These are phyloP conservation scores for Phytophthora pisi DNA, from an alignment of 352 stramenopile genomes.

Conservation along the genomic window DNA sequence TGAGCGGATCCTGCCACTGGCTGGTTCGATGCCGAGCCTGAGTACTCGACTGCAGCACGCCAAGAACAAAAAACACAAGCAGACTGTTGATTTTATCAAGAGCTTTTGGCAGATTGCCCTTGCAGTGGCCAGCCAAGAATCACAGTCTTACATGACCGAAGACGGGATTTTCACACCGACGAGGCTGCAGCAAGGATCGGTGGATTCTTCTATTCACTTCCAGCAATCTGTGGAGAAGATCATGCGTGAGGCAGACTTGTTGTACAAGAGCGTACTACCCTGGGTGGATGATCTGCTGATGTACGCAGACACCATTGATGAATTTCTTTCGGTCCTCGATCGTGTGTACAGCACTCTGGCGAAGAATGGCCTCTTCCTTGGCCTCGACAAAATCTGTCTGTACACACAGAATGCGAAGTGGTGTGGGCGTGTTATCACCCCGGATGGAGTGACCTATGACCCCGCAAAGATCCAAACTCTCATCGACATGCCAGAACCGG, in stretches of 20 bases:
- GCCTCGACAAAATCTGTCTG: not conserved
- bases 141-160: conserved; percentile 6
- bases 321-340: not conserved
- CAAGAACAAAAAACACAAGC: conserved; percentile 5
- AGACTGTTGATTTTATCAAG: conserved; percentile 13
- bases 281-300: not conserved
- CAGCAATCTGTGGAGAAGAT: conserved; percentile 7
- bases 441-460: not conserved
- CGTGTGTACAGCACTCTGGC: not conserved
- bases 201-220: conserved; percentile 10
- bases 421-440: not conserved
- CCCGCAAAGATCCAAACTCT: not conserved
- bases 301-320: not conserved
- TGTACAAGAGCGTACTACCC: conserved; percentile 1
- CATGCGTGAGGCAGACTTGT: not conserved
- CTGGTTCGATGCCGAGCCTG: conserved; percentile 2
- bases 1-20: not conserved
- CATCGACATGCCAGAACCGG: not conserved
- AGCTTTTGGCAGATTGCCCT: conserved; percentile 5
- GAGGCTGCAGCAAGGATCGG: conserved; percentile 7
- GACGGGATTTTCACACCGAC: not conserved
- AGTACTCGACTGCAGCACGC: conserved; percentile 6
- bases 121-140: not conserved
- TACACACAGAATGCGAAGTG: not conserved
- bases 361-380: not conserved